These are phyloP conservation scores for Senecio squalidus DNA, from an alignment of 140 eudicot species.

Conservation along the genomic window DNA sequence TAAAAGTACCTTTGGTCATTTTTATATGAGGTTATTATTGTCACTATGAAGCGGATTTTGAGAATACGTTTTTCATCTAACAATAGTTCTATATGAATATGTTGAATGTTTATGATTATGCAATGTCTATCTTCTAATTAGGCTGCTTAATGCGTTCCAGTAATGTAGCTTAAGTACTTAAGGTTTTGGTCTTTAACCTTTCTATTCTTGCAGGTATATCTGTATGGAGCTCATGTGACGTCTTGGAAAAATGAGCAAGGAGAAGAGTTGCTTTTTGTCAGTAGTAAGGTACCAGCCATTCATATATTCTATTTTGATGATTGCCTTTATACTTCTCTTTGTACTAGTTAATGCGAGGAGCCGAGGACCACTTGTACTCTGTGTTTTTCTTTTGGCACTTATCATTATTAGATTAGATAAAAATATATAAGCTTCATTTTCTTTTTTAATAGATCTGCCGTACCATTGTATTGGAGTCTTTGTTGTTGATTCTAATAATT, in stretches of 20 bases:
- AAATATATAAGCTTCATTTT: neutral
- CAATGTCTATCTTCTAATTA: neutral
- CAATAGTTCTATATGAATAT: neutral
- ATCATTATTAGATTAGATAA: neutral
- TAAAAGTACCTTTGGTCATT: neutral
- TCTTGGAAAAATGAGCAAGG: slow-evolving; percentile 87
- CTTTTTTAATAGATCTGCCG: neutral
- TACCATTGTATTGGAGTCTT: neutral
- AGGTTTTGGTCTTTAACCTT: neutral
- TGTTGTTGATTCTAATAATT: neutral
- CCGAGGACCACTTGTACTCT: neutral
- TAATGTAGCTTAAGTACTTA: slow-evolving; percentile 1
- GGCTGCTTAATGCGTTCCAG: neutral
- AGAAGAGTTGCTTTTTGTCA: slow-evolving; percentile 71
- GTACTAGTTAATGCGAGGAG: neutral
- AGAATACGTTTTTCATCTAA: neutral
- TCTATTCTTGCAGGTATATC: slow-evolving; percentile 47
- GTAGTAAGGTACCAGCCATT: slow-evolving; percentile 49
- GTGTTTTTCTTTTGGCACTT: neutral
- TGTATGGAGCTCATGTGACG: slow-evolving; percentile 89
- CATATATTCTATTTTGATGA: neutral
- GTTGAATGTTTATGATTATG: neutral
- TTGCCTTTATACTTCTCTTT: neutral
- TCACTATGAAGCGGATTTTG: neutral
- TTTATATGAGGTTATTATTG: neutral